Percentiles rank a stretch among this genome's conserved stretches.
Conservation (phyloP, 345 rosid species). For the Citrus hindsii region DNA sequence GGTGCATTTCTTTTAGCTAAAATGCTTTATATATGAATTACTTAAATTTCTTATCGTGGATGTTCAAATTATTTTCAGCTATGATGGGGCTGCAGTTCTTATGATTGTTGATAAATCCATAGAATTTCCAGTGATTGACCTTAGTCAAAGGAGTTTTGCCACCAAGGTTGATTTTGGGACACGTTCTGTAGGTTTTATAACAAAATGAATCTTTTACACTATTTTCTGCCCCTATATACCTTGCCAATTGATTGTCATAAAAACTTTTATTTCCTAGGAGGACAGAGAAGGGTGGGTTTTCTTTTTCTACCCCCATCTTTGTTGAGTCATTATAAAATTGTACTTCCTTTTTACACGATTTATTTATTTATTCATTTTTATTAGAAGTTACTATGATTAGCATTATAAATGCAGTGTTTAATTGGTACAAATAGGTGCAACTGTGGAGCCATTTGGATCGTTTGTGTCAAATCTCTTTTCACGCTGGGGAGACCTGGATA, state of each 20-base stretch:
- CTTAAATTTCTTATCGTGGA: background rate
- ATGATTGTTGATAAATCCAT: background rate
- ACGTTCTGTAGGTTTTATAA: background rate
- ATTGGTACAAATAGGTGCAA: conserved; percentile 60
- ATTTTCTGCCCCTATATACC: background rate
- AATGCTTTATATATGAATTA: background rate
- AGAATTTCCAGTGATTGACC: background rate
- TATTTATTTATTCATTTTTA: too few relatives aligned
- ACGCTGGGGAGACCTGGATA: conserved; percentile 77
- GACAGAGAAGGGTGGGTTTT: background rate
- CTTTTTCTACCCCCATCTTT: background rate
- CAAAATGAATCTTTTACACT: background rate
- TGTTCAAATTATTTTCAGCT: background rate
- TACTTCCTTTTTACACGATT: background rate
- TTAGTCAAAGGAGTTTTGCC: background rate
- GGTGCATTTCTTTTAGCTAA: background rate
- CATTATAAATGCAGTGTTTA: background rate
- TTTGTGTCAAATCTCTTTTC: conserved; percentile 83
- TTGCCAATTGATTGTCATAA: background rate
- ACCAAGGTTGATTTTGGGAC: background rate
- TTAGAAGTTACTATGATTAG: background rate
- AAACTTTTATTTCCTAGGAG: background rate
- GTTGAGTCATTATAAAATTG: background rate
- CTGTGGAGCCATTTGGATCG: conserved; percentile 87
- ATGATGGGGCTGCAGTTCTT: background rate